These are phyloP conservation scores for Paralagenidium karlingii DNA, from an alignment of 352 stramenopile genomes.

Conservation along the genomic window DNA sequence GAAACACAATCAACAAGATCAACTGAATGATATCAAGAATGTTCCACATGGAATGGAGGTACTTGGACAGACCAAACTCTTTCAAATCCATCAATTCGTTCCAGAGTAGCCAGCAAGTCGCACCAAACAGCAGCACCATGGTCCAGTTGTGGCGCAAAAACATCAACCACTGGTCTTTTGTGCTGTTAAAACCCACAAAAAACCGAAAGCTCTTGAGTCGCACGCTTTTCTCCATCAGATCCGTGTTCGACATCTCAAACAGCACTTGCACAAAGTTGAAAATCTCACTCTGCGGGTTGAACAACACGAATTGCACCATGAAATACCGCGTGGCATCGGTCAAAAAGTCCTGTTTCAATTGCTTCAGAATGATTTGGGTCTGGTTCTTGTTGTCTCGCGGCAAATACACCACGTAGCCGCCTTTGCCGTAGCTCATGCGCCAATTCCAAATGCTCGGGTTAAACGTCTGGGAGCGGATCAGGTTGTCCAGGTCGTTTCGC, in stretches of 20 bases:
- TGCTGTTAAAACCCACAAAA: slow-evolving; percentile 30
- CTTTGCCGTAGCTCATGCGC: slow-evolving; percentile 58
- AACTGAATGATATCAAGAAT: slow-evolving; percentile 63
- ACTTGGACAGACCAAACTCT: slow-evolving; percentile 34
- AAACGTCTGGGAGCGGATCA: slow-evolving; percentile 58
- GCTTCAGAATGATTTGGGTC: slow-evolving; percentile 17
- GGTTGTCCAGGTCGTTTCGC: slow-evolving; percentile 14
- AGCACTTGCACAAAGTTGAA: slow-evolving; percentile 59
- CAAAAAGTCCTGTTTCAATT: slow-evolving; percentile 46
- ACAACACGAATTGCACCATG: slow-evolving; percentile 42
- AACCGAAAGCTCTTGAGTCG: slow-evolving; percentile 67
- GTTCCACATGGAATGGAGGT: slow-evolving; percentile 71
- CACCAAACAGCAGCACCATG: slow-evolving; percentile 42
- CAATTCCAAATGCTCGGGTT: slow-evolving; percentile 49
- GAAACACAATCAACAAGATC: slow-evolving; percentile 45
- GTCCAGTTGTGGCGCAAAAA: slow-evolving; percentile 42
- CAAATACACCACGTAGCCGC: slow-evolving; percentile 56
- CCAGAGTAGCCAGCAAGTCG: slow-evolving; percentile 30
- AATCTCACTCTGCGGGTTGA: slow-evolving; percentile 66
- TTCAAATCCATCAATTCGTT: slow-evolving; percentile 40
- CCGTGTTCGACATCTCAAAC: slow-evolving; percentile 65
- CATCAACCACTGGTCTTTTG: too few species aligned
- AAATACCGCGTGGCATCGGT: slow-evolving; percentile 53
- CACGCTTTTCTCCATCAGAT: slow-evolving; percentile 60
- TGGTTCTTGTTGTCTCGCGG: slow-evolving; percentile 57